Base-by-base conservation (phyloP, 371 early-diverging fungal genomes). In the Lichtheimia ornata region DNA sequence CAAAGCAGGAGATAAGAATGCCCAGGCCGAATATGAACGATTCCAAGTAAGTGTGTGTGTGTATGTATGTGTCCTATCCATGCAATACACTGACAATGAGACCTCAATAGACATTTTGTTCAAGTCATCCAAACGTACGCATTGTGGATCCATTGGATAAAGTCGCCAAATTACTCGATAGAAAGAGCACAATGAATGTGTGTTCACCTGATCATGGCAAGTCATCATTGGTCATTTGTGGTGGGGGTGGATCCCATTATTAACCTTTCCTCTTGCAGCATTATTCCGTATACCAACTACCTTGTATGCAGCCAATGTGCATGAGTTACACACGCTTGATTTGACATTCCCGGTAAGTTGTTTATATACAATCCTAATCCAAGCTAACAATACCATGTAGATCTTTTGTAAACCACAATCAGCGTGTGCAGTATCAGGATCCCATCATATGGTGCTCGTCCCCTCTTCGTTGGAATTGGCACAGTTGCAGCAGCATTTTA, bases 401-500 rank as follows among this genome's bases (percentile, higher is more conserved):
- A 51, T 66, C 7, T 66, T 81, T 52, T 81, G 82, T 53, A 81
- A 81, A 58, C 72, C 75, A 30, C 64, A 67, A 45, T 62, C 75
- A 22, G 82, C 82, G 4, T 81, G 82, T 28, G 74, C 79, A 0
- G 73, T 76, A 17, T 67, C 63, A 11, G 76, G 67, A 50, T 68
- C 82, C 2, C 82, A 81, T 54, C 70, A 78, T 49, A 81, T 81
- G 82, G 66, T 62, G 11, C 53, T 81, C 1, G 64, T 81, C 49
- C 77, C 77, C 22, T 68, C 73, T 15, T 43, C 44, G 41, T 13
- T 66, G 14, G 56, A 54, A 22, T 66, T 72, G 62, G 5, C 50
- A 14, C 49, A 61, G 11, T 27, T 77, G 5, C 18, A 41, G 15
- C 45, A 57, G 13, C 47, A 57, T 50, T 71, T 67, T 30, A 20